Evolutionary conservation across 177 flowering plant species (phyloP).

Genomic region (Vitis hybrid): DNA sequence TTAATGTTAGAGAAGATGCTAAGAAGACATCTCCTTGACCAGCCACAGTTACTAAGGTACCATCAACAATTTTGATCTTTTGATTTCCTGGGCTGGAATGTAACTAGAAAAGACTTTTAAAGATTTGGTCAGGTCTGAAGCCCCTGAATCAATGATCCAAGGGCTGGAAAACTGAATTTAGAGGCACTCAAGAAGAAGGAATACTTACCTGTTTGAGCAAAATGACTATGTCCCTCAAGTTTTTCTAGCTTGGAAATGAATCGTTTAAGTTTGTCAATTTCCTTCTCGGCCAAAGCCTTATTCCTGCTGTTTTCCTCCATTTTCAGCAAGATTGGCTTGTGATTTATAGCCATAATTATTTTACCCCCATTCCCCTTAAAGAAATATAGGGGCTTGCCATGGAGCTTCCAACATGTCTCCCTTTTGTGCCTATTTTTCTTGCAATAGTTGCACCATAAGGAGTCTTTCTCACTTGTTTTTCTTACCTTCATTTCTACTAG

Average conservation of each 20-base stretch:
- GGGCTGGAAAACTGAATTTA: neutral
- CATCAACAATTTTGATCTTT: too few species aligned
- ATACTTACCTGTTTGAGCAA: neutral
- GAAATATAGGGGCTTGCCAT: neutral
- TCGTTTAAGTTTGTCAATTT: neutral
- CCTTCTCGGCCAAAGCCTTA: neutral
- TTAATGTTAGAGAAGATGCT: too few species aligned
- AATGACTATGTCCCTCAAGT: neutral
- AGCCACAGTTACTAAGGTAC: too few species aligned
- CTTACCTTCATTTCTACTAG: too few species aligned
- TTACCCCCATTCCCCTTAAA: neutral
- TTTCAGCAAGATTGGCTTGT: neutral
- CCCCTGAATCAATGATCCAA: too few species aligned
- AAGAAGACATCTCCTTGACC: too few species aligned
- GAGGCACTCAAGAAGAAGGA: neutral
- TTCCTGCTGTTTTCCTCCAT: too few species aligned
- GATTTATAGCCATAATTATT: neutral
- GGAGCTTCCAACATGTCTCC: neutral
- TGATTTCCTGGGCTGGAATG: too few species aligned
- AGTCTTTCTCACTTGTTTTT: too few species aligned
- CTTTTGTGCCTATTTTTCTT: neutral
- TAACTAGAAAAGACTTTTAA: too few species aligned
- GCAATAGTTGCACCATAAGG: neutral
- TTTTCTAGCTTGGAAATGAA: neutral
- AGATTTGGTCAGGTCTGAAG: too few species aligned